Evolutionary conservation across 148 eudicot species (phyloP), one percentile per base, ranked within the genome.

Genomic region (Bassia scoparia): DNA sequence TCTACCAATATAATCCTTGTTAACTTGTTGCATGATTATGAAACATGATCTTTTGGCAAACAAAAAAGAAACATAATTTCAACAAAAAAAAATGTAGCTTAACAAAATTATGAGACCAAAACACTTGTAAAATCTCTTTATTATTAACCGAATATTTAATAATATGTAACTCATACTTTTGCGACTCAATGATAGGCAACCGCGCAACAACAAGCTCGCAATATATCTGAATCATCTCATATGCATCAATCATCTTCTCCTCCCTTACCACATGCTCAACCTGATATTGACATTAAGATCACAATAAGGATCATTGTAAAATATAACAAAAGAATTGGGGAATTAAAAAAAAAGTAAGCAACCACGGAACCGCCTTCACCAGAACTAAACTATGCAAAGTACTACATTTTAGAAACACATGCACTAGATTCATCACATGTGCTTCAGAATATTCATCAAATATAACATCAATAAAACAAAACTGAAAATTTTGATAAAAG

Each of bases 261-360:
- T 96, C 99, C 83, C 99, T 80, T 67, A 92, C 84, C 52, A 89
- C 96, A 86, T 96, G 97, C 77, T 96, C 97, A 77, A 96, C 99
- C 99, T 96, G 86, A 81, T 43, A 79, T 61, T 20, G 10, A 61
- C 43, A 77, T 72, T 21, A 21, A 63, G 21, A 38, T 23, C 29
- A 12, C 44, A 69, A 46, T 35, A 2, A 34, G 27, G 3, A 24
- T 41, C 46, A 5, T 23, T 54, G 1, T 55, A 65, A 46, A 29
- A 80, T 4, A 12, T n/a, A 61, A 53, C 35, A 43, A 55, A 62
- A 20, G 5, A 30, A 5, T 5, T 37, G 46, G 11, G 16, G 49
- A 62, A 67, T 31, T 26, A 78, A 0, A 27, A 71, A 59, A 12
- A 38, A 35, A 37, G 52, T 49, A 18, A 64, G 35, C 50, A 71